These are phyloP conservation scores for Pythium sp. DNA, from an alignment of 352 stramenopile genomes.

Conservation along the genomic window DNA sequence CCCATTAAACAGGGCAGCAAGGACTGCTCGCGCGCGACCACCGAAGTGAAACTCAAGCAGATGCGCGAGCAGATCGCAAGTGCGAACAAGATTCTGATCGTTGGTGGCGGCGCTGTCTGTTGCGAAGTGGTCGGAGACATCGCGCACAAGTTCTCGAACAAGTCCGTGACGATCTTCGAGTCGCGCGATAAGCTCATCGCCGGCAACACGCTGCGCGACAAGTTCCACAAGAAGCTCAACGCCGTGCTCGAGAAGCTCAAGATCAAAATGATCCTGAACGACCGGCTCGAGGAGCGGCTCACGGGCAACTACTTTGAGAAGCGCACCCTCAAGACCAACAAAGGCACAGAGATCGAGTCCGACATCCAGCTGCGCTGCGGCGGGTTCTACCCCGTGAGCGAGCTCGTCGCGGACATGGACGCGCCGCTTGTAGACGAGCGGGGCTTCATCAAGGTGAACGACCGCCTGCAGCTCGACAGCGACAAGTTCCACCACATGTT, in stretches of 20 bases:
- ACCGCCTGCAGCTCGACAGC: conserved; percentile 43
- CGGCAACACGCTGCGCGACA: conserved; percentile 36
- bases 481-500: conserved; percentile 49
- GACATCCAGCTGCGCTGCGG: conserved; percentile 56
- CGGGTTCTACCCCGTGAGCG: conserved; percentile 24
- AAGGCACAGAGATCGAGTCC: conserved; percentile 39
- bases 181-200: conserved; percentile 26
- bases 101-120: conserved; percentile 53
- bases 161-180: conserved; percentile 57
- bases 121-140: conserved; percentile 56
- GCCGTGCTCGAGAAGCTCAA: conserved; percentile 32
- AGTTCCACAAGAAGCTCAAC: conserved; percentile 40
- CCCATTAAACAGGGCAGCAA: conserved; percentile 48
- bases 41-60: conserved; percentile 28
- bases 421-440: conserved; percentile 32
- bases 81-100: conserved; percentile 45
- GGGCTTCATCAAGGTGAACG: conserved; percentile 49
- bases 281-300: conserved; percentile 44
- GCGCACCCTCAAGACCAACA: conserved; percentile 38
- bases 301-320: conserved; percentile 28
- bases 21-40: conserved; percentile 20
- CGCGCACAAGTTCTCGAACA: conserved; percentile 35
- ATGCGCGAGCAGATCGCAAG: conserved; percentile 31
- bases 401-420: conserved; percentile 37
- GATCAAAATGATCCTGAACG: conserved; percentile 52